Conservation (phyloP, 140 eudicot genomes). For the Erigeron philadelphicus region DNA sequence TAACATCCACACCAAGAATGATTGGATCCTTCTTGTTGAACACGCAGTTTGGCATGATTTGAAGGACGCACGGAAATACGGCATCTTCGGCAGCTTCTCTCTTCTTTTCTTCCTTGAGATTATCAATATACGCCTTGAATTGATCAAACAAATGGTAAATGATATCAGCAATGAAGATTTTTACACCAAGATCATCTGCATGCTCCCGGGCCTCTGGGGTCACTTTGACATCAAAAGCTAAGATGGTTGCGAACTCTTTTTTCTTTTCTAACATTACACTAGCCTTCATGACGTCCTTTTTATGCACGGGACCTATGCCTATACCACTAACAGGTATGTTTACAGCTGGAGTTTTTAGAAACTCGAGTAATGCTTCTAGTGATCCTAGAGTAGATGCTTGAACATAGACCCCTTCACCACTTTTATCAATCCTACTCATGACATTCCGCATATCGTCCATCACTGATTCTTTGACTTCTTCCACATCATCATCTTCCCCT, state of each 20-base stretch:
- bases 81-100: conserved; percentile 80
- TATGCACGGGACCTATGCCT: conserved; percentile 85
- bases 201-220: conserved; percentile 75
- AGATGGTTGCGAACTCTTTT: conserved; percentile 71
- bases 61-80: conserved; percentile 74
- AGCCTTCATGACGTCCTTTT: conserved; percentile 86
- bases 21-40: conserved; percentile 88
- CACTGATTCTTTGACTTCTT: conserved; percentile 55
- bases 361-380: conserved; percentile 74
- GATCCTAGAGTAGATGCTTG: conserved; percentile 95
- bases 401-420: conserved; percentile 81
- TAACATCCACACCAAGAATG: conserved; percentile 70
- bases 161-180: conserved; percentile 64
- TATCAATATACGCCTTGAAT: conserved; percentile 78
- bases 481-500: conserved; percentile 68
- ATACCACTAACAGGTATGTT: conserved; percentile 87
- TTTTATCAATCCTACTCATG: conserved; percentile 76
- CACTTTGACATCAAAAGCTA: conserved; percentile 88
- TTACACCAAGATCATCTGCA: conserved; percentile 82
- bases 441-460: conserved; percentile 80
- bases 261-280: conserved; percentile 83
- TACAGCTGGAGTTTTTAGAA: conserved; percentile 69
- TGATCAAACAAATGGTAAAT: conserved; percentile 81
- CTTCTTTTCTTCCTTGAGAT: conserved; percentile 80
- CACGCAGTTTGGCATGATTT: conserved; percentile 68